phyloP scores from a whole-genome alignment of 176 grass and related monocot species.

The Chrysopogon serrulatus region DNA sequence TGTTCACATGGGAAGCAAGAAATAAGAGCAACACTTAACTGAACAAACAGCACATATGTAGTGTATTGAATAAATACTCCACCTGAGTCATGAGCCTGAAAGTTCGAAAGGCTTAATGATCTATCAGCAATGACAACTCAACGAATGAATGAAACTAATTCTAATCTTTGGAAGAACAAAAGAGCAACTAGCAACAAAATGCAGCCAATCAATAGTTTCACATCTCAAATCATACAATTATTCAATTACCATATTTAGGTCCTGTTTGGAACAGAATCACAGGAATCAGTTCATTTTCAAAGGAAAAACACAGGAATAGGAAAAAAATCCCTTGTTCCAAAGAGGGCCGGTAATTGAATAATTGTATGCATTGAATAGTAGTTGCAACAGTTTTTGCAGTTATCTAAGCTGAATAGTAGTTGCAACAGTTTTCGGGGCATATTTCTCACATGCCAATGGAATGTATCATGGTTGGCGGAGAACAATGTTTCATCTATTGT shows the following conservation, averaged over 20 bases:
- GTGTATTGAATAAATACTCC: background rate
- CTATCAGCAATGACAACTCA: background rate
- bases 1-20: background rate
- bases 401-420: background rate
- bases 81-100: background rate
- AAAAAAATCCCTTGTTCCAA: too few relatives aligned
- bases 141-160: background rate
- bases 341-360: too few relatives aligned
- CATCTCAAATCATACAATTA: background rate
- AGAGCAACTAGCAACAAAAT: background rate
- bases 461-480: background rate
- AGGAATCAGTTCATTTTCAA: too few relatives aligned
- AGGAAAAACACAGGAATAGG: too few relatives aligned
- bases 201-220: background rate
- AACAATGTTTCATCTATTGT: background rate
- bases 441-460: background rate
- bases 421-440: background rate
- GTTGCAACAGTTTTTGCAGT: too few relatives aligned
- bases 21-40: background rate
- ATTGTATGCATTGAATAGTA: too few relatives aligned
- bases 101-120: background rate
- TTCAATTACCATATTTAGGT: background rate
- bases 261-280: too few relatives aligned
- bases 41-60: slow-evolving; percentile 7
- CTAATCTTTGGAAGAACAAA: background rate